Conservation (phyloP, 1,139 yeast species). For the Torulaspora pretoriensis region DNA sequence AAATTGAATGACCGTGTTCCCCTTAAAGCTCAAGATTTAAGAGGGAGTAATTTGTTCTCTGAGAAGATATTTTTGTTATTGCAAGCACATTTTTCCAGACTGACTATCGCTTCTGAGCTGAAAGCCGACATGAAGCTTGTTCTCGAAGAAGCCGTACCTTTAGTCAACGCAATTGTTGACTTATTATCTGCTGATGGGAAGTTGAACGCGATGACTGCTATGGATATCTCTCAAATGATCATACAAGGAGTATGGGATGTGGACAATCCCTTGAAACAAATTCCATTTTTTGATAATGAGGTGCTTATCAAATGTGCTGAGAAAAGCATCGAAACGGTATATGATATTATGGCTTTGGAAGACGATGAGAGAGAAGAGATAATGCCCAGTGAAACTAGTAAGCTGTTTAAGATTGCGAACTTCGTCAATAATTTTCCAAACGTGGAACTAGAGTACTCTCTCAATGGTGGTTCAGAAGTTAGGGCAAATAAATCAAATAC, state of each 20-base stretch:
- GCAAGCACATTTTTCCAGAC: slow-evolving; percentile 77
- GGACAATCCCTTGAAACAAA: slow-evolving; percentile 74
- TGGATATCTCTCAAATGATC: slow-evolving; percentile 87
- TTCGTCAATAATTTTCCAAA: slow-evolving; percentile 90
- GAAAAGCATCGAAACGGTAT: slow-evolving; percentile 62
- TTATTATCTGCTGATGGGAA: slow-evolving; percentile 75
- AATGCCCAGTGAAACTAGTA: slow-evolving; percentile 50
- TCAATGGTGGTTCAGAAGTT: slow-evolving; percentile 41
- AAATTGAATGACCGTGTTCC: slow-evolving; percentile 60
- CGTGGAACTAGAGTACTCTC: slow-evolving; percentile 59
- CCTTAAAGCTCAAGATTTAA: slow-evolving; percentile 44
- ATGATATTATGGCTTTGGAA: slow-evolving; percentile 82
- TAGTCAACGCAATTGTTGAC: slow-evolving; percentile 70
- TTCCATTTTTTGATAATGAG: slow-evolving; percentile 61
- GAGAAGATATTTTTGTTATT: slow-evolving; percentile 70
- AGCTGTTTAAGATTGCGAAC: slow-evolving; percentile 62
- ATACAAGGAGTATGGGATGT: slow-evolving; percentile 84
- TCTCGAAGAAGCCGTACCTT: slow-evolving; percentile 45
- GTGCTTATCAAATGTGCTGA: slow-evolving; percentile 57
- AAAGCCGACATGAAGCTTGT: slow-evolving; percentile 53
- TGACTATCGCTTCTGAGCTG: slow-evolving; percentile 57
- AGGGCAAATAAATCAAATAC: slow-evolving; percentile 45
- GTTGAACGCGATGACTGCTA: slow-evolving; percentile 71
- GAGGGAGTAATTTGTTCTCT: slow-evolving; percentile 50
- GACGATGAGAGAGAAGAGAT: slow-evolving; percentile 68